Percentiles rank a stretch among this genome's conserved stretches.
phyloP scores from a whole-genome alignment of 768 basidiomycete species.

The Lactarius tabidus region DNA sequence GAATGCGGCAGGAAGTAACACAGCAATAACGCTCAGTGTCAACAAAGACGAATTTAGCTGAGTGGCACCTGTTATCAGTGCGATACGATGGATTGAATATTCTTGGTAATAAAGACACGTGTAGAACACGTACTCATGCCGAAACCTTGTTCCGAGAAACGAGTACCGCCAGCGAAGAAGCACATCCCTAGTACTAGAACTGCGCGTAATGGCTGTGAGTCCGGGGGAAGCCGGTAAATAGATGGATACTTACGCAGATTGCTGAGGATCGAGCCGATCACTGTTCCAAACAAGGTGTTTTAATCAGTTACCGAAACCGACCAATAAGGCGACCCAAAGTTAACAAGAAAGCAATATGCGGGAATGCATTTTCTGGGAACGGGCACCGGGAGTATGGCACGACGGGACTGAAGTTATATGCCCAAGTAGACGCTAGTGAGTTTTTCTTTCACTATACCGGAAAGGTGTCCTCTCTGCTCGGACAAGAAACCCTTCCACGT shows the following conservation, averaged over 20 bases:
- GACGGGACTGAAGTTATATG: neutral
- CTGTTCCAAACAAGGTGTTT: conserved; percentile 24
- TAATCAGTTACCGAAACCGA: neutral
- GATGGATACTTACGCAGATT: conserved; percentile 37
- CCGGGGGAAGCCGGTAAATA: neutral
- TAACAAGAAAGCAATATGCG: neutral
- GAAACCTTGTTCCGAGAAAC: conserved; percentile 78
- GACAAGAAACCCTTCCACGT: neutral
- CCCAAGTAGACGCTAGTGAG: neutral
- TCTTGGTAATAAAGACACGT: neutral
- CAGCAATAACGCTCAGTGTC: conserved; percentile 73
- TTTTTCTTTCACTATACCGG: neutral
- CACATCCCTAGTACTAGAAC: conserved; percentile 87
- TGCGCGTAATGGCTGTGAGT: conserved; percentile 30
- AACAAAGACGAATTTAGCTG: conserved; percentile 75
- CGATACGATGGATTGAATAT: neutral
- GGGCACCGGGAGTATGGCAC: neutral
- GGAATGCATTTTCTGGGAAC: neutral
- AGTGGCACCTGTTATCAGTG: conserved; percentile 42
- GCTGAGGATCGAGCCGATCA: conserved; percentile 46
- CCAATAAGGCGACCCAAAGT: neutral
- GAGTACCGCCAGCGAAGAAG: conserved; percentile 79
- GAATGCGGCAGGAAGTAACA: conserved; percentile 78
- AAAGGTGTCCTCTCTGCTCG: neutral
- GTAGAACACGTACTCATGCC: conserved; percentile 52